Base-by-base conservation (phyloP, 2,329 filamentous ascomycete species). In the Thelonectria olida region DNA sequence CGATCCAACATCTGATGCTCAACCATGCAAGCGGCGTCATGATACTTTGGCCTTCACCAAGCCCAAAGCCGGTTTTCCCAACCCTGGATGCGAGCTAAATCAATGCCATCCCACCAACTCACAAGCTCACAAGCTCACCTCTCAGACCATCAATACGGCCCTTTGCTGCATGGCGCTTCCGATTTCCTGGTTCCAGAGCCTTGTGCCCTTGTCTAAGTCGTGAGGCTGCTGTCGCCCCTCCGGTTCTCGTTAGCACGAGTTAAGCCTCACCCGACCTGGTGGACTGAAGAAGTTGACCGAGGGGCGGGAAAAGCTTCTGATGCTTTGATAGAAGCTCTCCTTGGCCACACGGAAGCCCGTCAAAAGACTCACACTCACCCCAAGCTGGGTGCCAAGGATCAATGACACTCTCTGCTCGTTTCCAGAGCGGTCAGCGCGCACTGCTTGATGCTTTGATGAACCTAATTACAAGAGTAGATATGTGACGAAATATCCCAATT, bases 1-100 rank as follows among this genome's bases (percentile, higher is more conserved):
- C 54, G 58, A 62, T 25, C 54, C 31, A 61, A 71, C 66, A 71
- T 68, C 67, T 63, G 69, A 70, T 72, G 61, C 64, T 62, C 19
- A 54, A 61, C 50, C 65, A 52, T 58, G 52, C 56, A 61, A 44
- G 54, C 48, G 55, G 67, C 69, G 65, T 71, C 67, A 70, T 67
- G 68, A 71, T 67, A 71, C 67, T 67, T 66, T 61, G 38, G 13
- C 48, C 48, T 27, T 42, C 36, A 13, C 52, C 63, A 54, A 66
- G 60, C 65, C 65, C 41, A 52, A 60, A 69, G 48, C 59, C 56
- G 54, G 58, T 59, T 69, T 65, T 54, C n/a, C 36, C 59, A 50
- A 22, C 47, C 36, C 45, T 52, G 56, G 38, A 36, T 50, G 59
- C 54, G 62, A 45, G 57, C 54, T 45, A 54, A 34, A 42, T 45